phyloP scores from a whole-genome alignment of 768 basidiomycete genomes.

The Boletus tomentosulus region DNA sequence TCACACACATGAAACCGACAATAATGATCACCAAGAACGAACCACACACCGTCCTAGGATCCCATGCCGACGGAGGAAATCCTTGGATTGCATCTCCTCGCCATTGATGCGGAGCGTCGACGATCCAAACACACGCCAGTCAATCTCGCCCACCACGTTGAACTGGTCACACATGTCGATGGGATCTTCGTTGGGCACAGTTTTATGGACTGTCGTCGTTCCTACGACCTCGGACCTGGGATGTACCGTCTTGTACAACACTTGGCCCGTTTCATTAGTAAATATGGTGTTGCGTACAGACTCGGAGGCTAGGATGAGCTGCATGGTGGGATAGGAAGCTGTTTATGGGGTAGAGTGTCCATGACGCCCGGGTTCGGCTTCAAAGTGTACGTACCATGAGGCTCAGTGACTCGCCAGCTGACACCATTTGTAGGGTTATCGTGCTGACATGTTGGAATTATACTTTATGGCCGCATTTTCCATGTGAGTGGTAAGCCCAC shows the following conservation, averaged over 20 bases:
- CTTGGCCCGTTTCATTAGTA: slow-evolving; percentile 21
- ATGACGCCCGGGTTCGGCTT: neutral
- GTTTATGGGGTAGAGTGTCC: neutral
- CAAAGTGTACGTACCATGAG: neutral
- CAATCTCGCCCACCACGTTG: slow-evolving; percentile 30
- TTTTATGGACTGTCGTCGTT: slow-evolving; percentile 21
- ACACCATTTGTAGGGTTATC: neutral
- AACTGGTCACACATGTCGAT: slow-evolving; percentile 26
- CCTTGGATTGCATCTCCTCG: slow-evolving; percentile 18
- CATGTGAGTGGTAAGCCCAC: no score
- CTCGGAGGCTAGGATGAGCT: slow-evolving; percentile 18
- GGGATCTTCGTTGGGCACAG: slow-evolving; percentile 13
- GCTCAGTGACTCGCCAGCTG: neutral
- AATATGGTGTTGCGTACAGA: slow-evolving; percentile 16
- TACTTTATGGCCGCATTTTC: no score
- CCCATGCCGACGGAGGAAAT: slow-evolving; percentile 21
- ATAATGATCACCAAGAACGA: neutral
- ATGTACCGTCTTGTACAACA: slow-evolving; percentile 23
- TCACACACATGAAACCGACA: neutral
- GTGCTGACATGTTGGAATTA: neutral
- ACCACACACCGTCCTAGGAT: slow-evolving; percentile 11
- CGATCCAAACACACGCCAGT: slow-evolving; percentile 25
- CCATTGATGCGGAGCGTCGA: slow-evolving; percentile 29
- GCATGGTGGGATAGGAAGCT: slow-evolving; percentile 4
- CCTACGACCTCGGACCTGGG: slow-evolving; percentile 3